These are phyloP conservation scores for Talaromyces stipitatus DNA, from an alignment of 495 filamentous ascomycete genomes.

Conservation along the genomic window DNA sequence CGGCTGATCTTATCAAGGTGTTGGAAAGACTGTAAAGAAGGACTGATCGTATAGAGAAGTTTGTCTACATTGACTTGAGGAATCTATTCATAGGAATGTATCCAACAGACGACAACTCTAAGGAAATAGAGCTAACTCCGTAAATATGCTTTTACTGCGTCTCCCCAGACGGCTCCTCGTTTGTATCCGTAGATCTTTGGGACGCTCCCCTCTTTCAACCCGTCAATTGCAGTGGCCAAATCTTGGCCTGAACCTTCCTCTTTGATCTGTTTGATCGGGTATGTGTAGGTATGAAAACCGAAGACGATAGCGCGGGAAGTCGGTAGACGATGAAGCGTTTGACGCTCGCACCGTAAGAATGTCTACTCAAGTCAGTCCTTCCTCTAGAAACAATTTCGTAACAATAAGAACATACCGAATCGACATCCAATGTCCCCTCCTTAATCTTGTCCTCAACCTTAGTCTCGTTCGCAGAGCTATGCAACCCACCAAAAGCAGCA, in stretches of 20 bases:
- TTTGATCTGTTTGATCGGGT: slow-evolving; percentile 59
- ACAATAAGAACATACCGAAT: slow-evolving; percentile 25
- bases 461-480: slow-evolving; percentile 41
- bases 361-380: slow-evolving; percentile 29
- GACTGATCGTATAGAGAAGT: not conserved
- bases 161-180: slow-evolving; percentile 57
- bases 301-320: slow-evolving; percentile 61
- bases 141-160: slow-evolving; percentile 52
- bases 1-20: slow-evolving; percentile 81
- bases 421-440: slow-evolving; percentile 39
- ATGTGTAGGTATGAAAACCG: slow-evolving; percentile 73
- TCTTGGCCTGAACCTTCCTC: slow-evolving; percentile 58
- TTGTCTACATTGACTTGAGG: not conserved
- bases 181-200: slow-evolving; percentile 65
- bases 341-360: slow-evolving; percentile 62
- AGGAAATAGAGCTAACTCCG: slow-evolving; percentile 20
- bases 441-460: slow-evolving; percentile 32
- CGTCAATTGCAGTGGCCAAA: slow-evolving; percentile 65
- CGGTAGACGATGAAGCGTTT: slow-evolving; percentile 69
- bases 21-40: slow-evolving; percentile 38
- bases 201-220: slow-evolving; percentile 59
- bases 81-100: not conserved
- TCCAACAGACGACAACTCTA: not conserved
- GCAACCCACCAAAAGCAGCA: slow-evolving; percentile 33
- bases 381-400: not conserved